These are phyloP conservation scores for Juglanconis sp. DNA, from an alignment of 2,329 filamentous ascomycete species.

Conservation along the genomic window DNA sequence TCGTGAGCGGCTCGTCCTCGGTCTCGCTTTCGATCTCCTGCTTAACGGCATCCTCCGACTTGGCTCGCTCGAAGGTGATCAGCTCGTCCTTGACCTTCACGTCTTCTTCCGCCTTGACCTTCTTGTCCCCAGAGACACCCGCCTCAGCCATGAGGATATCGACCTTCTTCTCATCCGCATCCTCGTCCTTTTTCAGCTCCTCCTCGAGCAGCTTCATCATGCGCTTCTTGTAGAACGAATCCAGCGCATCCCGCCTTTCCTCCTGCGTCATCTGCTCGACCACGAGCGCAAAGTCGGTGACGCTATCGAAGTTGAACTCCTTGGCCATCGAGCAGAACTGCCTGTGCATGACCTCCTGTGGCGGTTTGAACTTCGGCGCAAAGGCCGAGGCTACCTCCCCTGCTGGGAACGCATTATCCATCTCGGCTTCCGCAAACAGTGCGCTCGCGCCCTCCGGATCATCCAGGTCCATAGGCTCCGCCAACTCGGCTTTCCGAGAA, in stretches of 20 bases:
- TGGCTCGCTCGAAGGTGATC: too few species aligned
- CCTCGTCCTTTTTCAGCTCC: conserved; percentile 22
- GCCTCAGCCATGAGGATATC: conserved; percentile 3
- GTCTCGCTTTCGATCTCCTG: background rate
- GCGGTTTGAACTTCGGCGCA: conserved; percentile 64
- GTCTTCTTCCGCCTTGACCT: conserved; percentile 24
- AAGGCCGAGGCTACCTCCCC: conserved; percentile 18
- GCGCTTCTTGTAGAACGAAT: conserved; percentile 73
- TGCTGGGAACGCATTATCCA: conserved; percentile 27
- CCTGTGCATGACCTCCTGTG: conserved; percentile 67
- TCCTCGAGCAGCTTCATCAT: conserved; percentile 45
- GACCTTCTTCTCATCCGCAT: conserved; percentile 16
- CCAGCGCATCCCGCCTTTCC: conserved; percentile 72
- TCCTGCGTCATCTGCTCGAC: conserved; percentile 90
- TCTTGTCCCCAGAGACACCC: background rate
- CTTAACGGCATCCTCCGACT: background rate
- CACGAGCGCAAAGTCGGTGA: conserved; percentile 81
- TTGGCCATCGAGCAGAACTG: conserved; percentile 91
- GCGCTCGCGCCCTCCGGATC: conserved; percentile 41
- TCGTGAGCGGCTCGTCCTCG: background rate
- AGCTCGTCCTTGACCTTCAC: background rate
- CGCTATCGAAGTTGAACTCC: conserved; percentile 71
- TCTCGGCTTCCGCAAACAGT: conserved; percentile 55
- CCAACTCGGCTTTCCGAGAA: conserved; percentile 69
- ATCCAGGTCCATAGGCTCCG: conserved; percentile 37